Percentiles rank a stretch among this genome's conserved stretches.
These are phyloP conservation scores for Stereocaulon alpinum DNA, from an alignment of 495 filamentous ascomycete genomes.

Conservation along the genomic window DNA sequence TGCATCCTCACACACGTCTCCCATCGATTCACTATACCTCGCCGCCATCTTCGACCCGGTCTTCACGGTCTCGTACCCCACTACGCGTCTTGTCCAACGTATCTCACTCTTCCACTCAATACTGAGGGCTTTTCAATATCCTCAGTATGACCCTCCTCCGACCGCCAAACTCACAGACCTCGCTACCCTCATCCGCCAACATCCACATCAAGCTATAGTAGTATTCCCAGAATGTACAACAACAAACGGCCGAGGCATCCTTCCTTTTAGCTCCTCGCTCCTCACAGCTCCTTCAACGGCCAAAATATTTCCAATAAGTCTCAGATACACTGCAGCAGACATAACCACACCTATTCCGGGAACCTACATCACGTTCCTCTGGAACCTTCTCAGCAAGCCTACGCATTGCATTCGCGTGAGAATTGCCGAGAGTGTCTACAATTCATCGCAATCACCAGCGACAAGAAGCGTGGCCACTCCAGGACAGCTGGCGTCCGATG, in stretches of 20 bases:
- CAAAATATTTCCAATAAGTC: constrained; percentile 77
- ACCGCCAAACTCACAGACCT: constrained; percentile 48
- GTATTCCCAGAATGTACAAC: constrained; percentile 90
- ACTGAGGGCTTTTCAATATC: constrained; percentile 55
- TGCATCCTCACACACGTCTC: constrained; percentile 80
- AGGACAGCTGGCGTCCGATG: constrained; percentile 34
- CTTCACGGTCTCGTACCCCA: constrained; percentile 75
- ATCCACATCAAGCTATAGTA: constrained; percentile 66
- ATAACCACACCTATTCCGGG: constrained; percentile 83
- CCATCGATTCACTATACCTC: constrained; percentile 90
- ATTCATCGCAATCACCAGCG: constrained; percentile 23
- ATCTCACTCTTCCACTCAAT: constrained; percentile 70
- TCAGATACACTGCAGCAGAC: constrained; percentile 80
- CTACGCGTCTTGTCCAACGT: constrained; percentile 57
- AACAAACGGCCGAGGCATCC: constrained; percentile 84
- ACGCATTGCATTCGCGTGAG: constrained; percentile 86
- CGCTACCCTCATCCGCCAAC: constrained; percentile 45
- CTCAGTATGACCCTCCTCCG: constrained; percentile 38
- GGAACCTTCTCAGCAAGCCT: constrained; percentile 71
- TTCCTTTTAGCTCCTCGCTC: constrained; percentile 68
- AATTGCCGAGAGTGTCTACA: constrained; percentile 62
- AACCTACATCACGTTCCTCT: constrained; percentile 58
- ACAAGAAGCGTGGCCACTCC: constrained; percentile 33
- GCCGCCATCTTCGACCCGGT: constrained; percentile 93
- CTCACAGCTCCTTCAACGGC: constrained; percentile 49